Base-by-base conservation (phyloP, 2,329 filamentous ascomycete genomes). In the Dactylonectria estremocensis region DNA sequence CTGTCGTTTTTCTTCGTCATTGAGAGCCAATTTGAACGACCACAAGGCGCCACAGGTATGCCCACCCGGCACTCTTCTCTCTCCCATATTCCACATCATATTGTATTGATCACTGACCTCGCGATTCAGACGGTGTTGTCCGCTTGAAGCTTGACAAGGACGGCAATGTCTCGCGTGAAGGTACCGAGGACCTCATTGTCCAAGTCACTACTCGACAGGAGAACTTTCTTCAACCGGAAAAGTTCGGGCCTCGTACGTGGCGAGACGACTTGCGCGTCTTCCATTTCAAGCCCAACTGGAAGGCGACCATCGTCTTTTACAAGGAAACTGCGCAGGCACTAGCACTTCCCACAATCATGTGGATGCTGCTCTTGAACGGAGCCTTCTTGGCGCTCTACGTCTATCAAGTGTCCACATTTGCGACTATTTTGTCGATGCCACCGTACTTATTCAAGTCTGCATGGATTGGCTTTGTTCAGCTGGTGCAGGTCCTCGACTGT, bases 381-480 rank as follows among this genome's bases (percentile, higher is more conserved):
- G 71, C 70, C 1, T 71, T 69, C 55, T 33, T 77, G 11, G 74
- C 74, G 1, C 63, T 76, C 54, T 74, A 77, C n/a, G 61, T 77
- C 14, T 74, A 67, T 53, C 71, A 74, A 24, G 60, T 66, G 3
- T 69, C 72, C 3, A 75, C 74, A 0, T 77, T 74, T 40, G 69
- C 65, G 2, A 60, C 46, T 3, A 71, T 77, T 31, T 50, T 76
- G 5, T 66, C 66, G 56, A 33, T 64, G 4, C 69, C 74, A 0
- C 74, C 74, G 1, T 77, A 68, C 11, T 22, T 7, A 2, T 71
- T 72, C n/a, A 35, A 57, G 2, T 63, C 56, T 5, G 64, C 65
- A 6, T 72, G 55, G 49, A 62, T 74, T 13, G 69, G 69, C 0
- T 76, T 57, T 40, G 73, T 74, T 1, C 68, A 74, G 48, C 24